Evolutionary conservation across 176 grass and related monocot genomes (phyloP).

Genomic region (Tuctoria greenei): DNA sequence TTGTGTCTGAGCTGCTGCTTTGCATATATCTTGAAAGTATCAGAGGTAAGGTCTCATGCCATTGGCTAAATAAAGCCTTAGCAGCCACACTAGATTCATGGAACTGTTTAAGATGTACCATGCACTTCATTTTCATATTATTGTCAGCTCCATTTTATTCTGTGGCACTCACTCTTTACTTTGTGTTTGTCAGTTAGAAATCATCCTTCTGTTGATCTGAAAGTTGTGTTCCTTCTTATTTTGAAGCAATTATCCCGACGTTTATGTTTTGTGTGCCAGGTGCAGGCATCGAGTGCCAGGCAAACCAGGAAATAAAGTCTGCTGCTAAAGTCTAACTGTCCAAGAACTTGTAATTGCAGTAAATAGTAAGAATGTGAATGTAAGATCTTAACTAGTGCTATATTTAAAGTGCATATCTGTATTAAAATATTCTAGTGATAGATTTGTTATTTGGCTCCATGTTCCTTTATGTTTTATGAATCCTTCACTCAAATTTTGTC

Average conservation of each 20-base stretch:
- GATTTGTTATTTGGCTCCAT: too few relatives aligned
- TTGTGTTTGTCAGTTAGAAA: slow-evolving; percentile 37
- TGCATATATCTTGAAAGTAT: slow-evolving; percentile 83
- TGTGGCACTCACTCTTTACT: not conserved
- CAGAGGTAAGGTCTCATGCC: slow-evolving; percentile 48
- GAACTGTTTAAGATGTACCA: not conserved
- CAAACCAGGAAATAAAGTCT: too few relatives aligned
- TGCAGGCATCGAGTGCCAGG: slow-evolving; percentile 98
- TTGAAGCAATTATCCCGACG: slow-evolving; percentile 81
- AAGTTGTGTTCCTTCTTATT: slow-evolving; percentile 93
- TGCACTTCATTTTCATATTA: not conserved
- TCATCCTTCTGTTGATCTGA: slow-evolving; percentile 65
- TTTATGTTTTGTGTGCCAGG: not conserved
- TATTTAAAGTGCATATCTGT: too few relatives aligned
- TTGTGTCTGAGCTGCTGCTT: slow-evolving; percentile 86
- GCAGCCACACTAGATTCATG: not conserved
- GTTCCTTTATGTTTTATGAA: too few relatives aligned
- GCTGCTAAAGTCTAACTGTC: too few relatives aligned
- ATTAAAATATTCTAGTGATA: too few relatives aligned
- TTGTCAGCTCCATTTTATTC: not conserved
- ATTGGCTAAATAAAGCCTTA: not conserved
- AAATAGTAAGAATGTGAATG: too few relatives aligned
- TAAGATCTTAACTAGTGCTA: too few relatives aligned
- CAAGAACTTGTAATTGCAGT: too few relatives aligned
- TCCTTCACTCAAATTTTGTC: too few relatives aligned